These are phyloP conservation scores for Stephanodiscus minutulus DNA, from an alignment of 108 stramenopile species.

Conservation along the genomic window DNA sequence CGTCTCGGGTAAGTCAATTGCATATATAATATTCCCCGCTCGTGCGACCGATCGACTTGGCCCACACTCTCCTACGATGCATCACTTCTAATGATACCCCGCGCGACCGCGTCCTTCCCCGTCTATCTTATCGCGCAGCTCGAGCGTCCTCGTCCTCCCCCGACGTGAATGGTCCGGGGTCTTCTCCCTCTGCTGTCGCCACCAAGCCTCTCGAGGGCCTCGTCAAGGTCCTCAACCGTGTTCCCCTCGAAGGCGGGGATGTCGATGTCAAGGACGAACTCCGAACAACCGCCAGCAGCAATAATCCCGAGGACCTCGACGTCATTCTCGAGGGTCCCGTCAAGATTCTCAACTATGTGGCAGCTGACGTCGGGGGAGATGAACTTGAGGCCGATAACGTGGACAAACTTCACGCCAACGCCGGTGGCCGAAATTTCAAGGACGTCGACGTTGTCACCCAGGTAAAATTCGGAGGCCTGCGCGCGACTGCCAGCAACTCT, in stretches of 20 bases:
- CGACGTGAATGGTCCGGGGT: not conserved
- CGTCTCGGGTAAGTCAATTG: not conserved
- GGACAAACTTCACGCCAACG: not conserved
- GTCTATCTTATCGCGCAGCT: not conserved
- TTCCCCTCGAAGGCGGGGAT: no score
- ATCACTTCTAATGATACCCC: not conserved
- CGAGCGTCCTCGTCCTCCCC: not conserved
- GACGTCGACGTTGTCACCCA: not conserved
- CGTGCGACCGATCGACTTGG: no score
- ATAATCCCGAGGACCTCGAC: no score
- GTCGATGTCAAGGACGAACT: no score
- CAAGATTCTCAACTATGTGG: no score
- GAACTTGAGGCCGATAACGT: not conserved
- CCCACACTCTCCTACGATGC: not conserved
- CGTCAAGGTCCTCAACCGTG: no score
- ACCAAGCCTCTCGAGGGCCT: no score
- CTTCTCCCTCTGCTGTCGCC: not conserved
- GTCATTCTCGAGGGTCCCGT: no score
- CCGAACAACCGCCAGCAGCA: no score
- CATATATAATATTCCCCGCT: not conserved
- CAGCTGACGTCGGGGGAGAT: not conserved
- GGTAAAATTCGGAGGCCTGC: not conserved
- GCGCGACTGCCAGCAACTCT: not conserved
- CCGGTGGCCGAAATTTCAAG: not conserved
- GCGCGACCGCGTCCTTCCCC: not conserved